Evolutionary conservation across 2,329 filamentous ascomycete genomes (phyloP).

Genomic region (Pseudocercospora crystallina): DNA sequence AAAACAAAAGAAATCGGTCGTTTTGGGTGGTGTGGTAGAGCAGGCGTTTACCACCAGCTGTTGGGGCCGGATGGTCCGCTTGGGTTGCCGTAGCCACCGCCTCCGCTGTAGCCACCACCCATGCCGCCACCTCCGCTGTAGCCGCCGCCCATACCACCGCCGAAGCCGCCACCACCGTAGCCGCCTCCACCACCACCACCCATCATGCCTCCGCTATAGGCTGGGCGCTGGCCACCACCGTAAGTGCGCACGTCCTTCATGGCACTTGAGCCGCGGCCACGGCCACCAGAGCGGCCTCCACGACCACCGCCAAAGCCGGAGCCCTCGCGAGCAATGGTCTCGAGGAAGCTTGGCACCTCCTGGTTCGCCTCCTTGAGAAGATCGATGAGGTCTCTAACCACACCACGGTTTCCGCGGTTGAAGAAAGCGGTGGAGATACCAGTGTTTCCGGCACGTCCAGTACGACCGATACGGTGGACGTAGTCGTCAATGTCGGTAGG

Average conservation of each 20-base stretch:
- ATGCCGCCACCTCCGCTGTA: constrained; percentile 56
- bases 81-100: constrained; percentile 25
- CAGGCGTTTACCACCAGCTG: constrained; percentile 28
- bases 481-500: constrained; percentile 98
- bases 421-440: constrained; percentile 98
- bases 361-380: constrained; percentile 98
- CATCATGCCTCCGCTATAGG: constrained; percentile 63
- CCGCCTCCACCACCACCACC: constrained; percentile 54
- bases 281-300: constrained; percentile 58
- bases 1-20: constrained; percentile 12
- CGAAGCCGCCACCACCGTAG: constrained; percentile 54
- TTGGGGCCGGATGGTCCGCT: constrained; percentile 23
- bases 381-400: constrained; percentile 95
- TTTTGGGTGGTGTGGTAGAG: constrained; percentile 11
- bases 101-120: constrained; percentile 20
- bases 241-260: constrained; percentile 82
- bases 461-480: constrained; percentile 99
- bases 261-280: constrained; percentile 66
- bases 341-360: constrained; percentile 88
- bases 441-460: constrained; percentile 97
- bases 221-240: constrained; percentile 49
- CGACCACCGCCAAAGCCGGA: constrained; percentile 73
- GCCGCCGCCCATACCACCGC: constrained; percentile 45
- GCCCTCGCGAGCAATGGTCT: constrained; percentile 94
- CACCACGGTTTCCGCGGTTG: constrained; percentile 98